phyloP scores from a whole-genome alignment of 1,139 yeast species.

The Groenewaldozyma auringiensis region DNA sequence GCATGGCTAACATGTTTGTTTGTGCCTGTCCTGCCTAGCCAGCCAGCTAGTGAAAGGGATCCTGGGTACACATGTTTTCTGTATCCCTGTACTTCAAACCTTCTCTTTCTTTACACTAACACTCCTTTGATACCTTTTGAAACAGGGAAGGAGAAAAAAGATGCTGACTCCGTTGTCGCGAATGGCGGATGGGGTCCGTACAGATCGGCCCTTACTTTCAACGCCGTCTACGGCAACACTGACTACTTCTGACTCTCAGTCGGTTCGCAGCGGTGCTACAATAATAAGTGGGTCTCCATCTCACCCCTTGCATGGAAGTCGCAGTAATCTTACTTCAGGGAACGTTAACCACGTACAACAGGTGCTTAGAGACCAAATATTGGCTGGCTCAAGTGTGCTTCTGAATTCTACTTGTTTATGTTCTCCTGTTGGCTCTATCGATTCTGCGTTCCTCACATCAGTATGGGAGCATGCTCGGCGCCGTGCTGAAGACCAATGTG shows the following conservation, averaged over 20 bases:
- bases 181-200: neutral
- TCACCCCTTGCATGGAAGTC: neutral
- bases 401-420: conserved; percentile 23
- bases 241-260: neutral
- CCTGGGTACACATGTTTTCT: too few relatives aligned
- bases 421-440: conserved; percentile 19
- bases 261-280: neutral
- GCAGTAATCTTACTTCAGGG: neutral
- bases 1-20: too few relatives aligned
- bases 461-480: conserved; percentile 32
- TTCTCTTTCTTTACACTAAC: too few relatives aligned
- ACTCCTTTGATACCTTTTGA: neutral
- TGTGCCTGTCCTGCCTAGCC: too few relatives aligned
- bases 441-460: conserved; percentile 24
- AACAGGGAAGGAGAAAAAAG: neutral
- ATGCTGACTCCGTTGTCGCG: neutral
- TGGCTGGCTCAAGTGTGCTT: conserved; percentile 12
- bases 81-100: too few relatives aligned
- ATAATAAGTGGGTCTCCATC: neutral
- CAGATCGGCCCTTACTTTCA: too few relatives aligned
- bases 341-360: neutral
- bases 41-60: too few relatives aligned
- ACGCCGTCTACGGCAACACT: neutral
- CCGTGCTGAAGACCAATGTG: conserved; percentile 32
- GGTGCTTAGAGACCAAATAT: neutral